Evolutionary conservation across 108 stramenopile genomes (phyloP).

Genomic region (Bacterosira constricta): DNA sequence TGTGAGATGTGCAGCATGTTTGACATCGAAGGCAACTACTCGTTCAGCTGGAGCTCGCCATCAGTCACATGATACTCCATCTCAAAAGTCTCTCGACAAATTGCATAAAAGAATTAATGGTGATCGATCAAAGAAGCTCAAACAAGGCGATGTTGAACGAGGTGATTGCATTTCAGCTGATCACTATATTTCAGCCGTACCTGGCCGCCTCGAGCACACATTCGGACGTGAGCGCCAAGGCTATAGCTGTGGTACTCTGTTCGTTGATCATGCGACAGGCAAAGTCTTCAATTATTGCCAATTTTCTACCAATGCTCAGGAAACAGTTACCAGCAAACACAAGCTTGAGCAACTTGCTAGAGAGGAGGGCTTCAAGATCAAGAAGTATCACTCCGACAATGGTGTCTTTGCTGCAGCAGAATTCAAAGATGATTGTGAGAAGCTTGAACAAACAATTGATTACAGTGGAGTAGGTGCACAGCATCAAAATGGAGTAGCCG

Average conservation of each 20-base stretch:
- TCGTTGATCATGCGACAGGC: slow-evolving; percentile 46
- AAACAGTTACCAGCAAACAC: slow-evolving; percentile 46
- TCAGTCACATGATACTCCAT: neutral
- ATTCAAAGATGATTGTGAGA: neutral
- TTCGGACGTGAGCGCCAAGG: slow-evolving; percentile 35
- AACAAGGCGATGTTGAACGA: slow-evolving; percentile 18
- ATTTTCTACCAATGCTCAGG: slow-evolving; percentile 22
- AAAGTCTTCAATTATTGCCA: slow-evolving; percentile 26
- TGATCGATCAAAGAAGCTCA: neutral
- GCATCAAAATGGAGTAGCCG: slow-evolving; percentile 66
- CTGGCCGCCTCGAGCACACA: slow-evolving; percentile 32
- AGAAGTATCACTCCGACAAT: slow-evolving; percentile 43
- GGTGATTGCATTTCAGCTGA: slow-evolving; percentile 50
- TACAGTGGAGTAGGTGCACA: slow-evolving; percentile 59
- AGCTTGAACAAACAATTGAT: slow-evolving; percentile 9
- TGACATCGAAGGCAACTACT: neutral
- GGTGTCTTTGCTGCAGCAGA: slow-evolving; percentile 28
- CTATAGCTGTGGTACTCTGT: slow-evolving; percentile 49
- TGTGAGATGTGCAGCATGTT: slow-evolving; percentile 7
- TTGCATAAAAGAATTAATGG: neutral
- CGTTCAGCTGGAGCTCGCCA: neutral
- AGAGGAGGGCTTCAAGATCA: slow-evolving; percentile 21
- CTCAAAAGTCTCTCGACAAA: neutral
- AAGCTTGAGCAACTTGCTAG: slow-evolving; percentile 25
- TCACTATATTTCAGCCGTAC: slow-evolving; percentile 33